Base-by-base conservation (phyloP, 768 basidiomycete genomes). In the Tylopilus rubrobrunneus region DNA sequence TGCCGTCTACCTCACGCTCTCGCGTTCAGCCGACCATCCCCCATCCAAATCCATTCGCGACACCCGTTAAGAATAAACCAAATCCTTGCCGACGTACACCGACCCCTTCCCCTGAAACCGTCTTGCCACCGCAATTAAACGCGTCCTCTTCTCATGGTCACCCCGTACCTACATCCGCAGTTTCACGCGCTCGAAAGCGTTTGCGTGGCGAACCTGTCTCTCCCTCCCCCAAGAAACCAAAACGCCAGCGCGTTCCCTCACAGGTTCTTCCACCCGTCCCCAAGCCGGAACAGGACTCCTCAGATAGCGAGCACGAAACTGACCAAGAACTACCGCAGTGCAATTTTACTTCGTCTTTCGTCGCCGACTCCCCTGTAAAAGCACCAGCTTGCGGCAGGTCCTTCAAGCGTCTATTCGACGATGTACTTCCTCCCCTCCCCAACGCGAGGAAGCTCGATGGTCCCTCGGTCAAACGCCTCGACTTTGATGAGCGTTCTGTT, bases 181-280 rank as follows among this genome's bases (percentile, higher is more conserved):
- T 90, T 29, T 78, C 78, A 25, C 79, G 87, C 33, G 89, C 89
- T 21, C 81, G 89, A 36, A 92, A 92, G 67, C 84, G 89, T 51
- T 76, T 92, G 17, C 82, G 89, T 31, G 89, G 89, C 27, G 89
- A 92, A 63, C 84, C 84, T 1, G 88, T 92, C 2, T 91, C 89
- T 0, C 89, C 89, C 4, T 89, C 89, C 17, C 89, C 89, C 4
- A 81, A 78, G 64, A 90, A 89, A 67, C 82, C 82, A 63, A 91
- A 90, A 67, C 80, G 85, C 54, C 78, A 78, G 64, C 86, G 86
- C 40, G 65, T 82, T 48, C 65, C 67, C 36, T 73, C 79, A 6
- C 76, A 77, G 19, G 67, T 68, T 9, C 60, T 61, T 31, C 67
- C 77, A 40, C 66, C 75, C 17, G 73, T 79, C 56, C 61, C 75